These are phyloP conservation scores for Austroboletus niveus DNA, from an alignment of 1,284 basidiomycete genomes.

Conservation along the genomic window DNA sequence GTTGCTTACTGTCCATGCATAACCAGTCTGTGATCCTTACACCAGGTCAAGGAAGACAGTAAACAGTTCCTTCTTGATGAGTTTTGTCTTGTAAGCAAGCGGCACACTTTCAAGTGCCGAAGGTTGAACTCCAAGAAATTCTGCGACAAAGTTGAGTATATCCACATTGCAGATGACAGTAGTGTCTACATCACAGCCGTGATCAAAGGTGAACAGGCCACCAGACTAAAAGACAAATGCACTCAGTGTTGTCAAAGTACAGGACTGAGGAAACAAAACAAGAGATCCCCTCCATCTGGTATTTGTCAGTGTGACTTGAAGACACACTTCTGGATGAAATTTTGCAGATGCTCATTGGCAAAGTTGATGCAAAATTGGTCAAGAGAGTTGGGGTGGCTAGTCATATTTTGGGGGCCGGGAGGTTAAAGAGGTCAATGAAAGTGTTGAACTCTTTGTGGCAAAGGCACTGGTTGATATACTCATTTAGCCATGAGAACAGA, in stretches of 20 bases:
- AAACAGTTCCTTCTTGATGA: no score
- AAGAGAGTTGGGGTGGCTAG: no score
- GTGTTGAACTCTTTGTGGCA: constrained; percentile 89
- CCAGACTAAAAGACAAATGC: constrained; percentile 86
- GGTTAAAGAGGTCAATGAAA: constrained; percentile 94
- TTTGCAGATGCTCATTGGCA: constrained; percentile 88
- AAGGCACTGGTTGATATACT: constrained; percentile 92
- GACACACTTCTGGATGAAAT: constrained; percentile 78
- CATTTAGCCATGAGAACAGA: constrained; percentile 95
- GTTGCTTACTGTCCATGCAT: no score
- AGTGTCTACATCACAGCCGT: no score
- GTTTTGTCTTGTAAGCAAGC: no score
- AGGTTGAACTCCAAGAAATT: no score
- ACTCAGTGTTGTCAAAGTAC: constrained; percentile 92
- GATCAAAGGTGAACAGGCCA: constrained; percentile 60
- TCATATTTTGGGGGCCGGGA: constrained; percentile 46
- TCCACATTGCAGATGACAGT: no score
- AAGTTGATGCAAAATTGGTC: constrained; percentile 66
- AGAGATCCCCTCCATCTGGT: constrained; percentile 79
- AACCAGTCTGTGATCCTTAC: no score
- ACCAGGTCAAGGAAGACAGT: no score
- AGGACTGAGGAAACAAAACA: constrained; percentile 68
- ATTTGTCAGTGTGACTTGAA: constrained; percentile 83
- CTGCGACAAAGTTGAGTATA: no score
- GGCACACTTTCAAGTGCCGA: no score